Conservation (phyloP, 2,329 filamentous ascomycete species). For the Corynespora cassiicola region DNA sequence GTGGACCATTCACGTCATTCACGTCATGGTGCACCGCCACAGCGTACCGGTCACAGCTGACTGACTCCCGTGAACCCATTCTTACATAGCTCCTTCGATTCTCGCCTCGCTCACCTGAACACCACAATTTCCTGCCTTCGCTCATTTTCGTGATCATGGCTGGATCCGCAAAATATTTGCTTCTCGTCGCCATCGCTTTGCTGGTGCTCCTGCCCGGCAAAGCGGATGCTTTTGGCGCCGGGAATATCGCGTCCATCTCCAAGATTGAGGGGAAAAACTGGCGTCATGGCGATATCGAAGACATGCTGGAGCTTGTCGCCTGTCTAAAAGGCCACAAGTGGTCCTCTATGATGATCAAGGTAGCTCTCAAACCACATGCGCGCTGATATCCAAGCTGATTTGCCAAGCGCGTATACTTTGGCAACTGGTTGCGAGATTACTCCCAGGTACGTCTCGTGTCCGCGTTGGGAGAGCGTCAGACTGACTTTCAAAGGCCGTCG, state of each 20-base stretch:
- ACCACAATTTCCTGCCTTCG: conserved; percentile 9
- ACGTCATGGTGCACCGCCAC: too few species aligned
- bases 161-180: conserved; percentile 38
- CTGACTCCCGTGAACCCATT: neutral
- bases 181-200: conserved; percentile 44
- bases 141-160: conserved; percentile 31
- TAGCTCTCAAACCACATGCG: conserved; percentile 10
- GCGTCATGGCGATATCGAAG: conserved; percentile 61
- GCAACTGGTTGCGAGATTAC: conserved; percentile 58
- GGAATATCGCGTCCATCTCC: conserved; percentile 50
- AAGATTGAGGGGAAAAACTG: conserved; percentile 56
- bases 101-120: too few species aligned
- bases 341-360: conserved; percentile 55
- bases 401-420: conserved; percentile 50
- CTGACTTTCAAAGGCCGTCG: conserved; percentile 58
- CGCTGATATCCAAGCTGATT: conserved; percentile 17
- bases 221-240: conserved; percentile 54
- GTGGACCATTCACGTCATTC: too few species aligned
- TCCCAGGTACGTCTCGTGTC: conserved; percentile 54
- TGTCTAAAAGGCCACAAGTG: conserved; percentile 52
- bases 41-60: too few species aligned
- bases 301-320: conserved; percentile 57
- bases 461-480: conserved; percentile 48
- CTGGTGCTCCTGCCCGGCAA: conserved; percentile 44
- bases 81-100: conserved; percentile 1